Percentiles rank a stretch among this genome's conserved stretches.
phyloP scores from a whole-genome alignment of 2,329 filamentous ascomycete genomes.

The Rasamsonia emersonii region DNA sequence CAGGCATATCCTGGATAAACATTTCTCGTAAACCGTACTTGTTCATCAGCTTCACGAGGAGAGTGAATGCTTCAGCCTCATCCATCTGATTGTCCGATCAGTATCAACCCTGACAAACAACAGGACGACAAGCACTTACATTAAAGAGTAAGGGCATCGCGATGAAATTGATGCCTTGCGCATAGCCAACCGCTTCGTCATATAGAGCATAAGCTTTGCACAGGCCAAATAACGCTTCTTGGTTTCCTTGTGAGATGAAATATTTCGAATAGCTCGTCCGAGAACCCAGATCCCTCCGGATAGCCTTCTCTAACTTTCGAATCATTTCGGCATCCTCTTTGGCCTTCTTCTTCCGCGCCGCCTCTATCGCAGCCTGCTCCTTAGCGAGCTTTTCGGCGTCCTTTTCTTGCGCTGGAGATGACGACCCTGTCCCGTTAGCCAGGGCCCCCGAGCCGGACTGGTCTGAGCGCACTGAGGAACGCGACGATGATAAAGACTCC shows the following conservation, averaged over 20 bases:
- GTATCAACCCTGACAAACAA: slow-evolving; percentile 3
- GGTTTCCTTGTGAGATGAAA: slow-evolving; percentile 78
- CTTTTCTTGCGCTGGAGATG: slow-evolving; percentile 51
- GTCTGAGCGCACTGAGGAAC: slow-evolving; percentile 77
- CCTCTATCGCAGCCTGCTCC: slow-evolving; percentile 53
- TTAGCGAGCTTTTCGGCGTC: slow-evolving; percentile 57
- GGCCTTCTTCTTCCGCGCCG: slow-evolving; percentile 66
- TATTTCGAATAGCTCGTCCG: slow-evolving; percentile 96
- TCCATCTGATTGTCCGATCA: slow-evolving; percentile 57
- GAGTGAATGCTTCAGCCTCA: slow-evolving; percentile 90
- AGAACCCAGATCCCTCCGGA: slow-evolving; percentile 81
- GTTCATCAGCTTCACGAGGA: slow-evolving; percentile 92
- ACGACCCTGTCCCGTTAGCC: slow-evolving; percentile 45
- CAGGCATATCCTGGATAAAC: slow-evolving; percentile 93
- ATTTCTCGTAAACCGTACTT: slow-evolving; percentile 88
- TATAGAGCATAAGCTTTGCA: slow-evolving; percentile 97
- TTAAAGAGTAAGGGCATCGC: slow-evolving; percentile 96
- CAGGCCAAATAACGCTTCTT: slow-evolving; percentile 87
- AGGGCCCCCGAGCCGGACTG: slow-evolving; percentile 55
- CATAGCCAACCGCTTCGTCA: slow-evolving; percentile 90
- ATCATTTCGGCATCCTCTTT: slow-evolving; percentile 68
- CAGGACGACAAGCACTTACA: slow-evolving; percentile 40
- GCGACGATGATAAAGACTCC: slow-evolving; percentile 64
- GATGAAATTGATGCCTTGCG: slow-evolving; percentile 98
- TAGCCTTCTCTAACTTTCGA: slow-evolving; percentile 80